Percentiles rank a stretch among this genome's conserved stretches.
Conservation (phyloP, 2,329 filamentous ascomycete genomes). For the Pseudogymnoascus sp. region DNA sequence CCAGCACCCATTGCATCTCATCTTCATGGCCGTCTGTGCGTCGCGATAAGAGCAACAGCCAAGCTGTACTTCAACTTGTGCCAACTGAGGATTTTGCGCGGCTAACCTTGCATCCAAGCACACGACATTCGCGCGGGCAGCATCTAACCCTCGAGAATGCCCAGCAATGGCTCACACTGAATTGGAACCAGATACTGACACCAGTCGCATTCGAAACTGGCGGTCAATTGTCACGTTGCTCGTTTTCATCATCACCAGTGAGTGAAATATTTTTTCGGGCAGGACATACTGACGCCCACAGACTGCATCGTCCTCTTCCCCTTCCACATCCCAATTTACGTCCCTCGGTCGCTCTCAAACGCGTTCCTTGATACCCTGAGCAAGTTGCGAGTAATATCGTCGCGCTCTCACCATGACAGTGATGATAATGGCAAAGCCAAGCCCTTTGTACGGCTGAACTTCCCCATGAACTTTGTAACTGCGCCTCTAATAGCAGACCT, state of each 20-base stretch:
- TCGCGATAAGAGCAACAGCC: not conserved
- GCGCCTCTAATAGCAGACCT: constrained; percentile 64
- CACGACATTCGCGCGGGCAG: not conserved
- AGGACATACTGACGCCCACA: constrained; percentile 27
- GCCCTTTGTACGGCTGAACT: constrained; percentile 43
- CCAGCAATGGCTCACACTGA: not conserved
- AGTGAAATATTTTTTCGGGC: constrained; percentile 31
- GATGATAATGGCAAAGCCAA: constrained; percentile 27
- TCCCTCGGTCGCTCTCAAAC: constrained; percentile 47
- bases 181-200: constrained; percentile 37
- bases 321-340: constrained; percentile 55
- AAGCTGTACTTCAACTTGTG: not conserved
- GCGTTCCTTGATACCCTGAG: constrained; percentile 38
- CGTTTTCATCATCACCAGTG: constrained; percentile 63
- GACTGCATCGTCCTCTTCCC: constrained; percentile 64
- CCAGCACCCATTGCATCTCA: not conserved
- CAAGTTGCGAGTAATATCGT: constrained; percentile 45
- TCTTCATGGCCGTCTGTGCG: not conserved
- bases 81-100: not conserved
- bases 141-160: not conserved
- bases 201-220: constrained; percentile 54
- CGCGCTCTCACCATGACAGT: constrained; percentile 22
- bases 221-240: constrained; percentile 63
- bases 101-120: not conserved
- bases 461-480: constrained; percentile 65